A percentile compares a stretch with the other conserved stretches of the same genome.
Evolutionary conservation across 192 early-diverging fungal species (phyloP).

Genomic region (Coemansia sp.): DNA sequence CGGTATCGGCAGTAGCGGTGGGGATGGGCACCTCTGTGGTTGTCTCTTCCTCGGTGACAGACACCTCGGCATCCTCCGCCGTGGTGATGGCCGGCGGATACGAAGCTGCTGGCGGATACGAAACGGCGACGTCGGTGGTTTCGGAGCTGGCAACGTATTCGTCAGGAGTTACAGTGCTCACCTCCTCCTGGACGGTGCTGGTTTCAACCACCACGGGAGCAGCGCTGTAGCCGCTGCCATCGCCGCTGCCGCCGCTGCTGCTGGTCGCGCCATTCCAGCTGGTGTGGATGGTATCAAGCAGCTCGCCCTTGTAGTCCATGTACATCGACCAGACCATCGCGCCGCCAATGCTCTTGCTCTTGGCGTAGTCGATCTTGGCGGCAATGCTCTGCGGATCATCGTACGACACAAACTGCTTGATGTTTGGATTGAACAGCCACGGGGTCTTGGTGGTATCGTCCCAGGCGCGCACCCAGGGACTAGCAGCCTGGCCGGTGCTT

Average conservation of each 20-base stretch:
- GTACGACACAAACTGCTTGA: constrained; percentile 65
- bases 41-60: no score
- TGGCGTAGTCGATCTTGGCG: constrained; percentile 61
- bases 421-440: constrained; percentile 68
- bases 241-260: background rate
- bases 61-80: background rate
- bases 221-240: background rate
- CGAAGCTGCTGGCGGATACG: background rate
- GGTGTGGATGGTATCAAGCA: constrained; percentile 36
- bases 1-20: no score
- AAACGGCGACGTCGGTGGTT: background rate
- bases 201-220: background rate
- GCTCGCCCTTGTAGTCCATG: constrained; percentile 63
- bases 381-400: constrained; percentile 64
- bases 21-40: no score
- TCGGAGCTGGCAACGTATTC: background rate
- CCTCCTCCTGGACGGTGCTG: no score
- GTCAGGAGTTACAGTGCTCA: background rate
- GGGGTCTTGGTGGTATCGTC: constrained; percentile 64
- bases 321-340: constrained; percentile 71
- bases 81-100: background rate
- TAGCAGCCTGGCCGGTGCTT: constrained; percentile 13
- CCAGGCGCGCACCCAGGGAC: constrained; percentile 66
- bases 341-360: constrained; percentile 59
- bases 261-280: background rate